Evolutionary conservation across 2,329 filamentous ascomycete species (phyloP), one percentile per base, ranked within the genome.

Genomic region (Nigrospora oryzae): DNA sequence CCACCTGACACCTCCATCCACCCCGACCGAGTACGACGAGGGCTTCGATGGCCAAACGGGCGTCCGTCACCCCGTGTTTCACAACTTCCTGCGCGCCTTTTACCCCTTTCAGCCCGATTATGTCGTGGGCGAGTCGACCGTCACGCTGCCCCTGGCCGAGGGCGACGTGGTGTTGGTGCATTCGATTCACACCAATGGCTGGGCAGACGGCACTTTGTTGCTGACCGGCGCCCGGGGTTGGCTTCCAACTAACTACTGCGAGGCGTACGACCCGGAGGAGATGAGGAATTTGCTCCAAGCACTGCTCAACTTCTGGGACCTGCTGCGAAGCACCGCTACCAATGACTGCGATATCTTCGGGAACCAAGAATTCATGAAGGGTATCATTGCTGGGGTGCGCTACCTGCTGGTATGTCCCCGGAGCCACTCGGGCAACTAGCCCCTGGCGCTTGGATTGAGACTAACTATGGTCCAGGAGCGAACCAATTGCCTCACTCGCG

Each of bases 181-280:
- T 64, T 96, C 93, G 4, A 87, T 97, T 53, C 93, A 98, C 65
- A 93, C 89, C 49, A 98, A 97, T 68, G 93, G 93, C 54, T 98
- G 93, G 93, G 93, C 93, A 31, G 93, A 98, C 63, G 93, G 93
- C 42, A 98, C 93, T 1, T 72, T 96, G 36, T 69, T 98, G 49
- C 77, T 84, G 19, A 88, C 89, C 3, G 91, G 91, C 23, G 85
- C 86, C 42, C 79, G 93, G 54, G 93, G 93, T 50, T 98, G 93
- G 93, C 71, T 98, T 48, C 93, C 93, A 3, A 98, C 93, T 10
- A 98, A 98, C 65, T 98, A 97, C 63, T 98, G 93, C 70, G 90
- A 96, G 61, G 78, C 88, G 11, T 98, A 96, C 62, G 88, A 96
- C 53, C 89, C 91, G 38, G 80, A 89, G 17, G 83, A 89, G 51